These are phyloP conservation scores for Aspergillus fijiensis DNA, from an alignment of 2,329 filamentous ascomycete genomes.

Conservation along the genomic window DNA sequence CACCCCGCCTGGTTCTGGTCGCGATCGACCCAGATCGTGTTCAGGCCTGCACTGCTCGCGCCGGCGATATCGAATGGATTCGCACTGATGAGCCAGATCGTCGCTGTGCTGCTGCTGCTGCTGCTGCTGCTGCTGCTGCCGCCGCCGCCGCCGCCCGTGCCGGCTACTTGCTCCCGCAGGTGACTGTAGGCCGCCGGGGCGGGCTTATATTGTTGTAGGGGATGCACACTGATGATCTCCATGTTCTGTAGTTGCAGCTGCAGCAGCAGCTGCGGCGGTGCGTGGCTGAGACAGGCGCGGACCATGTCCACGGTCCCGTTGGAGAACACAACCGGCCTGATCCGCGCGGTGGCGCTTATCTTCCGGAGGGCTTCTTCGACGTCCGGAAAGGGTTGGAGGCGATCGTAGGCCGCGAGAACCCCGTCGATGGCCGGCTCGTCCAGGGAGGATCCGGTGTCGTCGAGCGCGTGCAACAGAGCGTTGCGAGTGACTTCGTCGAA, in stretches of 20 bases:
- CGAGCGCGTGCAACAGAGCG: constrained; percentile 63
- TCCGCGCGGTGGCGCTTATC: constrained; percentile 39
- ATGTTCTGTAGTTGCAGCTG: constrained; percentile 41
- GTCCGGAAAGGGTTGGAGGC: constrained; percentile 64
- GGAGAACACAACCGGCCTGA: constrained; percentile 65
- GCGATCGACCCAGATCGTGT: constrained; percentile 66
- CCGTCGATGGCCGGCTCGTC: constrained; percentile 44
- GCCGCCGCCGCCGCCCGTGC: no score
- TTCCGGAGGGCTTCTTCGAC: constrained; percentile 55
- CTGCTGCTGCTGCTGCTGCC: no score
- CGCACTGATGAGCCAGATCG: constrained; percentile 67
- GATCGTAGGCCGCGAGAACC: constrained; percentile 65
- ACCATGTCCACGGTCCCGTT: constrained; percentile 69
- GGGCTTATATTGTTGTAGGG: constrained; percentile 64
- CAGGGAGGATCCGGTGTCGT: constrained; percentile 55
- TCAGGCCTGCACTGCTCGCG: constrained; percentile 60
- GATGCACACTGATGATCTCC: constrained; percentile 62
- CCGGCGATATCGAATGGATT: constrained; percentile 75
- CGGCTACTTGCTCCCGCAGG: constrained; percentile 49
- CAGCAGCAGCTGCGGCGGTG: constrained; percentile 50
- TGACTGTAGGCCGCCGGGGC: constrained; percentile 61
- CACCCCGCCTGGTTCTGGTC: constrained; percentile 58
- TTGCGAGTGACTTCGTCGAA: constrained; percentile 64
- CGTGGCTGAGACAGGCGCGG: constrained; percentile 57
- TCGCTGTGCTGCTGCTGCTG: no score